A percentile compares a stretch with the other conserved stretches of the same genome.
These are phyloP conservation scores for Ziziphus jujuba DNA, from an alignment of 306 rosid genomes.

Conservation along the genomic window DNA sequence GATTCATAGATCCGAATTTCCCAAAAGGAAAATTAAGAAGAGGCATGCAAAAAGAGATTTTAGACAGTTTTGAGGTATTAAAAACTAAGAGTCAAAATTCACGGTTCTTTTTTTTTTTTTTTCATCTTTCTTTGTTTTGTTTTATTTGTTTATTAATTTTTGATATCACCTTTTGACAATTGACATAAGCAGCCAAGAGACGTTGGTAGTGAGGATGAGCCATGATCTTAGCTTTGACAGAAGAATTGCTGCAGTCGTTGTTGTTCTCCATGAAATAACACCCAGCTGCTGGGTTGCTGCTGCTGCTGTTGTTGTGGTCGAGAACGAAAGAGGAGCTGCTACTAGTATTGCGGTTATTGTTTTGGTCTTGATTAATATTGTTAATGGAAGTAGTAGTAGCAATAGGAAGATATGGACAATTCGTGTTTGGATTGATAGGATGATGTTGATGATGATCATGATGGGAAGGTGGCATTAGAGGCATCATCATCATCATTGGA, in stretches of 20 bases:
- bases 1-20: conserved; percentile 45
- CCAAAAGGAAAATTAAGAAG: not conserved
- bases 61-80: too few species aligned
- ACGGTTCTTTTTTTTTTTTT: not conserved
- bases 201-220: conserved; percentile 98
- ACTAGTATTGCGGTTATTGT: too few species aligned
- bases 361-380: conserved; percentile 8
- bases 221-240: conserved; percentile 84
- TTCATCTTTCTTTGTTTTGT: too few species aligned
- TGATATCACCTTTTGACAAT: conserved; percentile 78
- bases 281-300: conserved; percentile 26
- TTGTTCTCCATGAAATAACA: conserved; percentile 68
- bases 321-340: conserved; percentile 29
- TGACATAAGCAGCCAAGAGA: conserved; percentile 81
- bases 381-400: conserved; percentile 3
- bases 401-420: conserved; percentile 41
- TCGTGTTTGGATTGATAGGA: conserved; percentile 19
- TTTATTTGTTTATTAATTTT: not conserved
- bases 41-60: conserved; percentile 16
- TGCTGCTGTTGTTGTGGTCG: conserved; percentile 18
- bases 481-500: conserved; percentile 74
- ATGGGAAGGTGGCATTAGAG: conserved; percentile 57
- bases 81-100: too few species aligned
- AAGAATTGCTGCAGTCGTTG: conserved; percentile 34
- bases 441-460: conserved; percentile 35